These are phyloP conservation scores for Pleurotus ostreatus DNA, from an alignment of 768 basidiomycete genomes.

Conservation along the genomic window DNA sequence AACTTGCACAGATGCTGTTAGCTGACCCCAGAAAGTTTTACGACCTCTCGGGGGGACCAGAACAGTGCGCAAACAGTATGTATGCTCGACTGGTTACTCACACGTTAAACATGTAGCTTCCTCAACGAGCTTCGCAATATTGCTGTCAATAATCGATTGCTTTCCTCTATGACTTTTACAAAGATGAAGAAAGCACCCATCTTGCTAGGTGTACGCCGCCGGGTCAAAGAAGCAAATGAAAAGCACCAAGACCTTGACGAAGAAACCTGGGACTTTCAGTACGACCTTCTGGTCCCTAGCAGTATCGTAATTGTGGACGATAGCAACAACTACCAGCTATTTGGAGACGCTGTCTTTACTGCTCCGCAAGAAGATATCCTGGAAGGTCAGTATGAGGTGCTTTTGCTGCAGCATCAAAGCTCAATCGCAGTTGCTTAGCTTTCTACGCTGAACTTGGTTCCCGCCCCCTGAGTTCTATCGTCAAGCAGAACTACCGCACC, in stretches of 20 bases:
- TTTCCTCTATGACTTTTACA: conserved; percentile 46
- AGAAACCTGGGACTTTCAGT: conserved; percentile 69
- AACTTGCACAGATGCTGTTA: conserved; percentile 60
- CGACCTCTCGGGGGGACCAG: conserved; percentile 61
- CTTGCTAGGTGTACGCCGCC: conserved; percentile 70
- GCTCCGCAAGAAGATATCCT: conserved; percentile 90
- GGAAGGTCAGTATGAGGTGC: conserved; percentile 49
- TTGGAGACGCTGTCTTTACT: conserved; percentile 69
- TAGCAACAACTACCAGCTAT: conserved; percentile 72
- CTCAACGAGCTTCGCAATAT: conserved; percentile 80
- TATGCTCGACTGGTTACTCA: too few species aligned
- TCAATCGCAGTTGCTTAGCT: conserved; percentile 28
- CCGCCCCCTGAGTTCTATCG: conserved; percentile 61
- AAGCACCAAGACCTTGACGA: conserved; percentile 49
- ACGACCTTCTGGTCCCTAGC: conserved; percentile 65
- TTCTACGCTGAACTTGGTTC: conserved; percentile 82
- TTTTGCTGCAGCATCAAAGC: not conserved
- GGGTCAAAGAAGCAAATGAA: conserved; percentile 26
- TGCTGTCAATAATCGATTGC: conserved; percentile 65
- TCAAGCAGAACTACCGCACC: conserved; percentile 74
- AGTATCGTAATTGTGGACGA: conserved; percentile 87
- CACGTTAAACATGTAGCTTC: conserved; percentile 46
- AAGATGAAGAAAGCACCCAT: conserved; percentile 72
- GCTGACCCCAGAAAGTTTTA: conserved; percentile 70
- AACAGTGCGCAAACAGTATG: conserved; percentile 43